Base-by-base conservation (phyloP, 345 rosid species). In the Rhodamnia argentea region DNA sequence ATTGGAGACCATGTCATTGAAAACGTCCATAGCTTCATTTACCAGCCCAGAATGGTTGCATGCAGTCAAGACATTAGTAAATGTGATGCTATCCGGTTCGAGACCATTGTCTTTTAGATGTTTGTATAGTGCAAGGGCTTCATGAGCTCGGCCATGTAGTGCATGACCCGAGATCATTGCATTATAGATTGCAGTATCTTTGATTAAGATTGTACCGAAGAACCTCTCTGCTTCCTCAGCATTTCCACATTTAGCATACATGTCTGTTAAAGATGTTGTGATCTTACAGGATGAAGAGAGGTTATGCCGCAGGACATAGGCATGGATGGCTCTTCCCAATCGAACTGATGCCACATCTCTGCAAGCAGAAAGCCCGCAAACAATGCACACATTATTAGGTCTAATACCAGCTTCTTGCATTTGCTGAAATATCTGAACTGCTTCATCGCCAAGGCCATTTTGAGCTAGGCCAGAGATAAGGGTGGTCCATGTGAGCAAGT, bases 171-270 rank as follows among this genome's bases (percentile, higher is more conserved):
- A 91, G 88, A 92, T 93, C 92, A 92, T 88, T 84, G 93, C 91
- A 83, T 93, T 92, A 89, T 89, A 89, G 82, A 89, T 85, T n/a
- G 94, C 89, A 83, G 90, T 85, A 78, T 90, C 91, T 85, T 90
- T 88, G 56, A 9, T 86, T 54, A 24, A 42, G 56, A 84, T 85
- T 57, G 84, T 86, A 87, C 85, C 84, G 56, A 92, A 92, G n/a
- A 91, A 91, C 85, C 32, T 82, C 86, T 87, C 88, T 82, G 93
- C 93, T 87, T 84, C 86, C 87, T 88, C 89, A 83, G 90, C 84
- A n/a, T 86, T 86, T 88, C 98, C 98, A 88, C 93, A 91, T 90
- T 93, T 93, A 83, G 92, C 90, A 88, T 93, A 94, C 97, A 96
- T 91, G 89, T 94, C 95, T 83, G 90, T 88, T 86, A 93, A 87